These are phyloP conservation scores for Pseudogymnoascus sp. DNA, from an alignment of 2,329 filamentous ascomycete species.

Conservation along the genomic window DNA sequence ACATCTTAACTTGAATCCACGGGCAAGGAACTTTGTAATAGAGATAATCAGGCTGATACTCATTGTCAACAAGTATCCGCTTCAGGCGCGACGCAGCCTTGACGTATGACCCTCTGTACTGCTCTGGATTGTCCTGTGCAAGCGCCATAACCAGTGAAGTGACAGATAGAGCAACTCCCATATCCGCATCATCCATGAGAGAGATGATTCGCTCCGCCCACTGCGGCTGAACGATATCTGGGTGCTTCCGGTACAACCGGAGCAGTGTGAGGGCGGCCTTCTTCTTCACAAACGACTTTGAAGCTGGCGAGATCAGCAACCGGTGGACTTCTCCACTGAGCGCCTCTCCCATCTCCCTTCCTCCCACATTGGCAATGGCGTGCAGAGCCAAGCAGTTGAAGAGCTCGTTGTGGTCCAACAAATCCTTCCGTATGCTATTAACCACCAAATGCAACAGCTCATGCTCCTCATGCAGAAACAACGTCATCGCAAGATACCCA, in stretches of 20 bases:
- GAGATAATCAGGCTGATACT: conserved; percentile 84
- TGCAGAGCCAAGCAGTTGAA: conserved; percentile 96
- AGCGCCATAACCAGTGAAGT: conserved; percentile 93
- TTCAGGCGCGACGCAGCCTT: conserved; percentile 89
- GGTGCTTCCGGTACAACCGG: conserved; percentile 88
- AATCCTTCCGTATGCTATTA: conserved; percentile 95
- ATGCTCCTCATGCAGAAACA: conserved; percentile 95
- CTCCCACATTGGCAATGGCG: conserved; percentile 95
- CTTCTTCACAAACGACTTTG: conserved; percentile 98
- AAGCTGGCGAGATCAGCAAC: conserved; percentile 88
- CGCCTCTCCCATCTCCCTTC: conserved; percentile 94
- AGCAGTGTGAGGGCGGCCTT: conserved; percentile 93
- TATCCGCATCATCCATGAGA: conserved; percentile 93
- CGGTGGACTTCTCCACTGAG: conserved; percentile 87
- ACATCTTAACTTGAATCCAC: conserved; percentile 93
- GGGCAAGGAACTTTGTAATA: conserved; percentile 99
- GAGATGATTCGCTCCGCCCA: conserved; percentile 98
- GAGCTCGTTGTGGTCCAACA: conserved; percentile 90
- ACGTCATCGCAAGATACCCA: conserved; percentile 91
- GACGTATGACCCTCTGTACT: conserved; percentile 88
- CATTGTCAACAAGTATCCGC: conserved; percentile 81
- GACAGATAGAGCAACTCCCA: conserved; percentile 90
- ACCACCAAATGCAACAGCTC: conserved; percentile 93
- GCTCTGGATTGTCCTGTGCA: conserved; percentile 87
- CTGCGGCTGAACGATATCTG: conserved; percentile 87